Conservation (phyloP, 345 rosid species). For the Populus nigra region DNA sequence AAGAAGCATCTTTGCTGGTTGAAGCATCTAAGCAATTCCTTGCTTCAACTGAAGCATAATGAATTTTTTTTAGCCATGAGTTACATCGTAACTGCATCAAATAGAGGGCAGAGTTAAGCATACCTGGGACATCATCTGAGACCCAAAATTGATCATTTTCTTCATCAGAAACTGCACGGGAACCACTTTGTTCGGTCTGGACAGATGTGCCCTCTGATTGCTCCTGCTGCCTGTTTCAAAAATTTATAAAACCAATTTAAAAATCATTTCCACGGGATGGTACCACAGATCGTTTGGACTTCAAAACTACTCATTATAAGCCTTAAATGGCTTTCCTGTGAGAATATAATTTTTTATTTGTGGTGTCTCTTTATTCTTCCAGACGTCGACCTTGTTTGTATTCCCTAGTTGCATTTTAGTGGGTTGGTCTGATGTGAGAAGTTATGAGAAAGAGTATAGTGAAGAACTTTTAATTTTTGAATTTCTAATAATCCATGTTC, state of each 20-base stretch:
- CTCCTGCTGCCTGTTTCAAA: conserved; percentile 56
- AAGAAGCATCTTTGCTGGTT: conserved; percentile 44
- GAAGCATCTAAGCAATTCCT: conserved; percentile 72
- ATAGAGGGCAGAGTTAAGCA: background rate
- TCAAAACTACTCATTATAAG: background rate
- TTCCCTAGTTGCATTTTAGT: background rate
- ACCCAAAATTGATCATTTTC: conserved; percentile 77
- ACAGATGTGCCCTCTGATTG: conserved; percentile 44
- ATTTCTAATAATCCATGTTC: conserved; percentile 24
- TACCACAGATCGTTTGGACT: background rate
- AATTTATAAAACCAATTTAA: background rate
- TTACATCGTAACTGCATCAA: conserved; percentile 9
- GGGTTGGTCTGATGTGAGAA: conserved; percentile 19
- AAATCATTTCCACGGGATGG: background rate
- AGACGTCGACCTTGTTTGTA: background rate
- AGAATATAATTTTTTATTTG: background rate
- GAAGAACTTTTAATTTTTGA: conserved; percentile 16
- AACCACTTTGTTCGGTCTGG: conserved; percentile 42
- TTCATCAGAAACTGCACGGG: conserved; percentile 40
- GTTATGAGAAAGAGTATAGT: conserved; percentile 21
- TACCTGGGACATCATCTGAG: conserved; percentile 77
- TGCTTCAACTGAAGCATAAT: conserved; percentile 56
- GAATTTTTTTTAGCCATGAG: conserved; percentile 8
- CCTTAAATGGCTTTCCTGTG: background rate
- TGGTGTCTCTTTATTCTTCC: background rate